Evolutionary conservation across 108 stramenopile species (phyloP).

Genomic region (Cyclostephanos tholiformis): DNA sequence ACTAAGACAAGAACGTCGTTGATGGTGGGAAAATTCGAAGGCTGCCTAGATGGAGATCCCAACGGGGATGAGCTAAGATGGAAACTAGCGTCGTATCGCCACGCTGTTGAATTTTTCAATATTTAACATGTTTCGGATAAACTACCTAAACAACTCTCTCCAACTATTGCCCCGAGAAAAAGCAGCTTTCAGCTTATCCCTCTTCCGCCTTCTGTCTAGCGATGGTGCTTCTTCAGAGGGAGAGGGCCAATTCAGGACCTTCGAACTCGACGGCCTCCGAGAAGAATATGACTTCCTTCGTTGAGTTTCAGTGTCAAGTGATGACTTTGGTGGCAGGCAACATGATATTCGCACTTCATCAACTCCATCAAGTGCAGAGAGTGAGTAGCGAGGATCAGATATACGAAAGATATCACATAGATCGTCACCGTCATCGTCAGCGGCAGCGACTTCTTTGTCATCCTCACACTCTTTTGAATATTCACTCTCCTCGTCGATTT

Average conservation of each 20-base stretch:
- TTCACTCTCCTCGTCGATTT: background rate
- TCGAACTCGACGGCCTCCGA: no score
- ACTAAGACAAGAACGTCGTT: constrained; percentile 19
- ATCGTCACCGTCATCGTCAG: constrained; percentile 12
- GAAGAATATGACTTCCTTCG: no score
- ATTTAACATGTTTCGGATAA: no score
- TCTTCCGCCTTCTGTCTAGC: background rate
- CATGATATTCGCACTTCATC: no score
- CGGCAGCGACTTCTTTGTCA: constrained; percentile 20
- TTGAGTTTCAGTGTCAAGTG: no score
- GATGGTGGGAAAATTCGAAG: constrained; percentile 46
- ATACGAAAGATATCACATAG: constrained; percentile 37
- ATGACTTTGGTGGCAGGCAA: no score
- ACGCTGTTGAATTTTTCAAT: constrained; percentile 43
- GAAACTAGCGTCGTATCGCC: constrained; percentile 74
- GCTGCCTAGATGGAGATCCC: constrained; percentile 39
- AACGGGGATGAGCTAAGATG: constrained; percentile 70
- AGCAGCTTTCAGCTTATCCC: background rate
- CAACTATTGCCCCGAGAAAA: background rate
- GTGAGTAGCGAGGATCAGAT: no score
- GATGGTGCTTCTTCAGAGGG: background rate
- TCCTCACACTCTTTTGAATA: constrained; percentile 2
- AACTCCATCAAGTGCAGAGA: no score
- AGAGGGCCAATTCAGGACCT: no score
- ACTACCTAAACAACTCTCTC: background rate